A percentile compares a stretch with the other conserved stretches of the same genome.
Conservation (phyloP, 1,139 yeast species). For the Blastobotrys arbuscula region DNA sequence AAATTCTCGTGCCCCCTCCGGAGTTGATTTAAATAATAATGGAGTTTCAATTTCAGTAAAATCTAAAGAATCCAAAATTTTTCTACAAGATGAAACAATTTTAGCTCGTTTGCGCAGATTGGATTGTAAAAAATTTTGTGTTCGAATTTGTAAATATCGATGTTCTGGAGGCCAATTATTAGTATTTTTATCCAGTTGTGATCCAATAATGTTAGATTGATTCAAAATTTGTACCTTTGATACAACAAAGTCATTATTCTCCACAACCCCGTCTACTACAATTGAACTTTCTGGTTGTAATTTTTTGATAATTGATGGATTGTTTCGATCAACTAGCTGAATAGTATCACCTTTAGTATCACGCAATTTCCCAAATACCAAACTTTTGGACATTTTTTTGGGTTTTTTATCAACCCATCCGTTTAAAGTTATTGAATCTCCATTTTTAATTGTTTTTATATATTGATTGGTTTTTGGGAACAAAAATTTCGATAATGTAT, state of each 20-base stretch:
- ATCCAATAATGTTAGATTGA: constrained; percentile 58
- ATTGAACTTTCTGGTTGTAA: constrained; percentile 74
- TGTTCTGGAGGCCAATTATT: constrained; percentile 65
- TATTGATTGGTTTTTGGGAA: not conserved
- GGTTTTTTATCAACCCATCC: constrained; percentile 85
- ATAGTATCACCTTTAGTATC: constrained; percentile 63
- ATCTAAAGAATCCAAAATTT: constrained; percentile 39
- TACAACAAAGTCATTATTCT: constrained; percentile 49
- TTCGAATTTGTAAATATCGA: constrained; percentile 71
- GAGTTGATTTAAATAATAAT: constrained; percentile 84
- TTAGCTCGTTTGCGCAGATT: constrained; percentile 57
- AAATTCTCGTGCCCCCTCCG: constrained; percentile 97
- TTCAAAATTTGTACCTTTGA: constrained; percentile 53
- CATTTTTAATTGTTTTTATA: not conserved
- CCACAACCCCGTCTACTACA: constrained; percentile 54
- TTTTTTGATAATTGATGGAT: constrained; percentile 42
- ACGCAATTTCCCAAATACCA: constrained; percentile 66
- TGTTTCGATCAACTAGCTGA: constrained; percentile 56
- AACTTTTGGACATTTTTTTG: constrained; percentile 49
- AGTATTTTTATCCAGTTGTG: constrained; percentile 56
- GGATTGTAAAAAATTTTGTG: constrained; percentile 46
- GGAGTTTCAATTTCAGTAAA: constrained; percentile 94
- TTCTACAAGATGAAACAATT: constrained; percentile 52
- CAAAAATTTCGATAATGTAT: not conserved
- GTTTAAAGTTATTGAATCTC: constrained; percentile 37